Percentiles rank a stretch among this genome's conserved stretches.
These are phyloP conservation scores for Leccinum truebloodii DNA, from an alignment of 768 basidiomycete species.

Conservation along the genomic window DNA sequence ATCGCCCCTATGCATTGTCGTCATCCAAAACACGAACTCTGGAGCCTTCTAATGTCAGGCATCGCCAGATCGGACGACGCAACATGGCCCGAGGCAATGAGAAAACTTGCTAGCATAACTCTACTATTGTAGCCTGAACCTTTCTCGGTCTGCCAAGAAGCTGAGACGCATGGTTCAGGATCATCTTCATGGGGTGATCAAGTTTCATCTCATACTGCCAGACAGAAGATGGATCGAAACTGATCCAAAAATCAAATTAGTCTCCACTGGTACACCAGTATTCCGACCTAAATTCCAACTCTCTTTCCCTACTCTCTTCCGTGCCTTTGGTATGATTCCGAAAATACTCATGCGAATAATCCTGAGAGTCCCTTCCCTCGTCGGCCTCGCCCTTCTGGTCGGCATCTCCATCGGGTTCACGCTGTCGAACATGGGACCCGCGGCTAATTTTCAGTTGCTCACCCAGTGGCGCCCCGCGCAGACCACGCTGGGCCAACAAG, in stretches of 20 bases:
- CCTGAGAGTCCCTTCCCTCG: constrained; percentile 13
- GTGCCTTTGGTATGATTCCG: background rate
- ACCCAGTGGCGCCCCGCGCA: constrained; percentile 16
- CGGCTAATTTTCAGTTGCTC: constrained; percentile 18
- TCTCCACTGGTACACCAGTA: background rate
- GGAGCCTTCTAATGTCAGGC: background rate
- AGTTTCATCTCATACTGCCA: background rate
- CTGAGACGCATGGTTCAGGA: background rate
- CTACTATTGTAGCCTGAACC: background rate
- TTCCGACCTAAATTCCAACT: background rate
- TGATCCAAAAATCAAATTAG: background rate
- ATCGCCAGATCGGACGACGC: background rate
- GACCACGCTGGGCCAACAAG: constrained; percentile 12
- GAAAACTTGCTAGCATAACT: background rate
- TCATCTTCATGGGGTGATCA: background rate
- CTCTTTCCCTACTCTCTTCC: background rate
- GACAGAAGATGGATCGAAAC: background rate
- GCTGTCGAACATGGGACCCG: constrained; percentile 18
- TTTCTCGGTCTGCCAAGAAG: background rate
- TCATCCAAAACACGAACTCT: background rate
- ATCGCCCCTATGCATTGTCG: background rate
- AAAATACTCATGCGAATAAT: constrained; percentile 8
- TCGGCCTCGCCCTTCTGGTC: constrained; percentile 24
- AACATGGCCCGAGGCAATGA: background rate
- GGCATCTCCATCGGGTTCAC: constrained; percentile 32